Evolutionary conservation across 176 grass and related monocot species (phyloP).

Genomic region (Lolium multiflorum): DNA sequence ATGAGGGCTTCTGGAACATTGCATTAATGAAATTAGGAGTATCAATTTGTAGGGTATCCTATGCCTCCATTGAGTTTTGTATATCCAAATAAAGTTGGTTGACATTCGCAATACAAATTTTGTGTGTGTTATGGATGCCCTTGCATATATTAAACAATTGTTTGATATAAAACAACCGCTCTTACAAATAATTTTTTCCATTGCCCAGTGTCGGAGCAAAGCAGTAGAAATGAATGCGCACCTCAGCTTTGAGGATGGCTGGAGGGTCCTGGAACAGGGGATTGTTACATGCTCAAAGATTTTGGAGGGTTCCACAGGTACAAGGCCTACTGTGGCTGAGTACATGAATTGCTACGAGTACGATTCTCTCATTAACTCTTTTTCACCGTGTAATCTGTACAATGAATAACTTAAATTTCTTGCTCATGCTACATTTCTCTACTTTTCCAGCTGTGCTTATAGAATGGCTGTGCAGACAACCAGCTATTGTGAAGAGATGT

Average conservation of each 20-base stretch:
- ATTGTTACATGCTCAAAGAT: conserved; percentile 70
- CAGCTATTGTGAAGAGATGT: conserved; percentile 57
- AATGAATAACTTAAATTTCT: conserved; percentile 16
- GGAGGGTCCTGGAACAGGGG: conserved; percentile 61
- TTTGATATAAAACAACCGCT: not conserved
- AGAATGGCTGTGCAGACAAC: conserved; percentile 58
- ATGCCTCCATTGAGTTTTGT: not conserved
- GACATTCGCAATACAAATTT: not conserved
- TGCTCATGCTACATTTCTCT: conserved; percentile 22
- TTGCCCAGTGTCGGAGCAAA: conserved; percentile 24
- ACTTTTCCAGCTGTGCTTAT: conserved; percentile 52
- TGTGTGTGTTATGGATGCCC: not conserved
- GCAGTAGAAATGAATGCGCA: conserved; percentile 40
- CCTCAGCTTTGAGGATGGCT: conserved; percentile 62
- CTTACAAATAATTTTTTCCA: conserved; percentile 14
- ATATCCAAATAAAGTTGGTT: conserved; percentile 5
- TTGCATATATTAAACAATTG: not conserved
- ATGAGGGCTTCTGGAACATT: not conserved
- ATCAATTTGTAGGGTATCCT: not conserved
- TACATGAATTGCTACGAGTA: conserved; percentile 71
- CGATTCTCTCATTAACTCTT: conserved; percentile 2
- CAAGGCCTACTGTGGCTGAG: conserved; percentile 58
- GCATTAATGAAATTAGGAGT: not conserved
- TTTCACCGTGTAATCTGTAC: not conserved
- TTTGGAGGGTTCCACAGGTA: conserved; percentile 50